Evolutionary conservation across 2,329 filamentous ascomycete genomes (phyloP).

Genomic region (Xylaria sp.): DNA sequence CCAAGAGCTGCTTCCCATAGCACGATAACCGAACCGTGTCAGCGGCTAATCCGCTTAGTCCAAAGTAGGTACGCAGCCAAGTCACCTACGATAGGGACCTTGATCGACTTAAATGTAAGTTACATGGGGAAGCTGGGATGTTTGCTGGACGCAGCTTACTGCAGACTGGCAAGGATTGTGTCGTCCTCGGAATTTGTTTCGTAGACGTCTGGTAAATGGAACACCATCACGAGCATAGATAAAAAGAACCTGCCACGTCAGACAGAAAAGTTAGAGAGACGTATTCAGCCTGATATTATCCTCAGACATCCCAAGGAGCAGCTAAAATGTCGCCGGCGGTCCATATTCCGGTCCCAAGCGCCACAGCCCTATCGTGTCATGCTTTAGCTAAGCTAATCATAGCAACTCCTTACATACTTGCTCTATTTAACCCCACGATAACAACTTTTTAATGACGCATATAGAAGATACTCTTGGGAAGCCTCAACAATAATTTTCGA

Average conservation of each 20-base stretch:
- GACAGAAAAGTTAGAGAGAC: slow-evolving; percentile 1
- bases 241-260: neutral
- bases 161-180: neutral
- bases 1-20: neutral
- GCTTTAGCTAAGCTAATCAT: slow-evolving; percentile 31
- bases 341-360: slow-evolving; percentile 10
- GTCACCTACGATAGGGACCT: neutral
- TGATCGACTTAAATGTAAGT: neutral
- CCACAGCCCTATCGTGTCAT: slow-evolving; percentile 27
- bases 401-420: slow-evolving; percentile 34
- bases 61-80: too few species aligned
- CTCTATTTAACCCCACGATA: slow-evolving; percentile 24
- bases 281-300: slow-evolving; percentile 19
- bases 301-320: slow-evolving; percentile 7
- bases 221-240: neutral
- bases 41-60: neutral
- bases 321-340: slow-evolving; percentile 9
- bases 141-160: neutral
- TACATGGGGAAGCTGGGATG: neutral
- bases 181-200: neutral
- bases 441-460: slow-evolving; percentile 35
- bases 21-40: neutral
- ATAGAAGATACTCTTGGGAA: slow-evolving; percentile 36
- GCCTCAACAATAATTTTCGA: slow-evolving; percentile 27
- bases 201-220: neutral